Base-by-base conservation (phyloP, 495 filamentous ascomycete species). In the Lasiosphaeris hirsuta region DNA sequence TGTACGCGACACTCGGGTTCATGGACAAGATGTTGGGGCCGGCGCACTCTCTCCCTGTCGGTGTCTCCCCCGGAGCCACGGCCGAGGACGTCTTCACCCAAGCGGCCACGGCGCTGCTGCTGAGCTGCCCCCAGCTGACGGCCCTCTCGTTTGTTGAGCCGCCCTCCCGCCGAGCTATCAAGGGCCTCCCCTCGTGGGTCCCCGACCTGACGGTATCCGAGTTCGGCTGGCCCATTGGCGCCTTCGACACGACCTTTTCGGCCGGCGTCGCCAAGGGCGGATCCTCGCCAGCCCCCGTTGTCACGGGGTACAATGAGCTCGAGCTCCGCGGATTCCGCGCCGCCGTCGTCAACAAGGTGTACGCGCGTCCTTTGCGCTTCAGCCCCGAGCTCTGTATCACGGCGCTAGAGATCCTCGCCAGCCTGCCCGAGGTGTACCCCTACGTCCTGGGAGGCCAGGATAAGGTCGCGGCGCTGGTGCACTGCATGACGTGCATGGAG, bases 1-100 rank as follows among this genome's bases (percentile, higher is more conserved):
- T 61, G 2, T 61, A 50, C 19, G 59, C 53, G n/a, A 57, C 59
- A 8, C 14, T 61, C 10, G 59, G 59, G n/a, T 55, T 61, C n/a
- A 45, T 61, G 4, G 51, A 57, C 15, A 53, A 61, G 14, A 18
- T 50, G 4, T 15, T 61, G 7, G 45, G 37, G 1, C 14, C 40
- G 8, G 34, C 35, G 9, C 36, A 13, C 10, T 47, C 42, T 8
- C 33, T 61, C 2, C 53, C 53, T 3, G 38, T 61, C 23, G 53
- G 44, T 11, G 51, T 61, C 36, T 48, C 45, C 49, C 11, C 59
- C 8, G 17, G 47, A 3, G 18, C 40, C 17, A 57, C 59, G 0
- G 40, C 54, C 1, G 54, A 57, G 15, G 47, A 57, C 19, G 53
- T 61, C 18, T 61, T 39, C 37, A 48, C 37, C 46, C 41, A 35